Conservation (phyloP, 805 yeast species). For the Saturnispora silvae region DNA sequence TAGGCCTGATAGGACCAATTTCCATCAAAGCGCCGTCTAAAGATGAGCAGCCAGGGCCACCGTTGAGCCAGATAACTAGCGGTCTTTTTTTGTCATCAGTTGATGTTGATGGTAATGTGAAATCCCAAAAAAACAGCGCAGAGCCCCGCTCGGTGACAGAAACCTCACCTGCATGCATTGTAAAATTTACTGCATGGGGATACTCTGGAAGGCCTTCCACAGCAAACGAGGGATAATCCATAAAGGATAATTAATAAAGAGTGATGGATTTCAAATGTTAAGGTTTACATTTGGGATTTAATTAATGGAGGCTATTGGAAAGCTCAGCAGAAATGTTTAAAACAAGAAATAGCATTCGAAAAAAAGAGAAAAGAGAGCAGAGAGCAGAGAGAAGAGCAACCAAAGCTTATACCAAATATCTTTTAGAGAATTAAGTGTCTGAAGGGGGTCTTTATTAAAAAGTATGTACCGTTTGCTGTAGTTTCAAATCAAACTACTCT, state of each 20-base stretch:
- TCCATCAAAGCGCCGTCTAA: conserved; percentile 96
- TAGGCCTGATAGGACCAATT: conserved; percentile 73
- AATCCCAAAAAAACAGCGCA: conserved; percentile 67
- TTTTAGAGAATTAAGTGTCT: too few species aligned
- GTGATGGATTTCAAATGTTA: neutral
- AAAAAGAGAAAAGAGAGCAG: too few species aligned
- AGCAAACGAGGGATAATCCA: conserved; percentile 1
- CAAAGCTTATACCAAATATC: too few species aligned
- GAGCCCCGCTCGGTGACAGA: conserved; percentile 8
- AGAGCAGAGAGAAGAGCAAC: too few species aligned
- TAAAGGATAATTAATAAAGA: neutral
- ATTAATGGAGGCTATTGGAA: neutral
- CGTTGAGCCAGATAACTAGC: conserved; percentile 84
- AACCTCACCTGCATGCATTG: conserved; percentile 13
- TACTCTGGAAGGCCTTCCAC: conserved; percentile 1
- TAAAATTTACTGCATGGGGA: neutral
- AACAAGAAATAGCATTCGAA: too few species aligned
- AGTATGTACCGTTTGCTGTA: too few species aligned
- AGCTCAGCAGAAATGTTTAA: neutral
- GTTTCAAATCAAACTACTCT: too few species aligned
- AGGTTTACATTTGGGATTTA: neutral
- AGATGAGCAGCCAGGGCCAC: conserved; percentile 98
- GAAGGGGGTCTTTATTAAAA: too few species aligned
- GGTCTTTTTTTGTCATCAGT: conserved; percentile 23
- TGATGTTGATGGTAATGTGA: conserved; percentile 24